Percentiles rank a stretch among this genome's conserved stretches.
Evolutionary conservation across 139 green algal species (phyloP).

Genomic region (Tetradesmus lagerheimii): DNA sequence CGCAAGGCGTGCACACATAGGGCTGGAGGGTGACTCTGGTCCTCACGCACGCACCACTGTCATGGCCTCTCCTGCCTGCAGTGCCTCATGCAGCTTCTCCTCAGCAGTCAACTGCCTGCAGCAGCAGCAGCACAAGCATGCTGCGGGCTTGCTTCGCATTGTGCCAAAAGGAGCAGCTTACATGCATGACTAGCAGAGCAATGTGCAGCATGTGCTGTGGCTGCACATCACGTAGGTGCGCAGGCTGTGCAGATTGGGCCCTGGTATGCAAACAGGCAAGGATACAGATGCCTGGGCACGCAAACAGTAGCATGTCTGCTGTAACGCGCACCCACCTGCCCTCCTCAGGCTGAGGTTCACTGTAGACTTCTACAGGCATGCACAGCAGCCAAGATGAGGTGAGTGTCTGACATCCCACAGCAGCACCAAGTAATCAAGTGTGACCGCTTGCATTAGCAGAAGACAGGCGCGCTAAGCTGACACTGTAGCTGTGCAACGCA

Average conservation of each 20-base stretch:
- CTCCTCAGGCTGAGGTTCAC: neutral
- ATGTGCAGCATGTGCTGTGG: neutral
- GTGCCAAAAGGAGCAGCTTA: too few relatives aligned
- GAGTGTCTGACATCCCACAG: too few relatives aligned
- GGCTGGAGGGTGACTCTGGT: too few relatives aligned
- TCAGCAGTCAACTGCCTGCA: constrained; percentile 48
- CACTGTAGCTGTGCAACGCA: neutral
- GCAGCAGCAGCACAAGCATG: neutral
- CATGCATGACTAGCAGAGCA: too few relatives aligned
- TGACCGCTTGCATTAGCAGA: too few relatives aligned
- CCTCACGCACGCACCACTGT: constrained; percentile 50
- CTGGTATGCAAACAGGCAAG: neutral
- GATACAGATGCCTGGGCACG: neutral
- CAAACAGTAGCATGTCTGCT: neutral
- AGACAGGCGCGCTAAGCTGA: too few relatives aligned
- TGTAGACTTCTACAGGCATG: neutral
- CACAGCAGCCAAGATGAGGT: neutral
- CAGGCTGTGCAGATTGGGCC: neutral
- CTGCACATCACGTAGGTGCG: neutral
- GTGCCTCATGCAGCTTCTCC: constrained; percentile 66
- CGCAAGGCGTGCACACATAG: too few relatives aligned
- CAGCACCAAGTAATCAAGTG: too few relatives aligned
- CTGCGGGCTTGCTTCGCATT: neutral
- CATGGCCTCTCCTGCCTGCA: constrained; percentile 49
- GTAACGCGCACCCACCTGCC: neutral